These are phyloP conservation scores for Didymella lethalis DNA, from an alignment of 2,329 filamentous ascomycete species.

Conservation along the genomic window DNA sequence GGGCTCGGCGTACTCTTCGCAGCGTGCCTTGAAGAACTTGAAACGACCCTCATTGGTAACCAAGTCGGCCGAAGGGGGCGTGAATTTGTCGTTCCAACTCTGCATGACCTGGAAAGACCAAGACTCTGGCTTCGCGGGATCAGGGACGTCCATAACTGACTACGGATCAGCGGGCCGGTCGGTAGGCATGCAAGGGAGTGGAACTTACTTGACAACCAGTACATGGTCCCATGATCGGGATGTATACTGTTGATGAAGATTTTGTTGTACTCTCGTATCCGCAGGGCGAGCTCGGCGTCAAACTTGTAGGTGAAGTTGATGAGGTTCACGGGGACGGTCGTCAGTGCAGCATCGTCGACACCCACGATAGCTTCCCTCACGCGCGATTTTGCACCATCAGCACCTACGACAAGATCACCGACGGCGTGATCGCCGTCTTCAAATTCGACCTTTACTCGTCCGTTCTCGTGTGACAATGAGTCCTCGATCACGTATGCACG, in stretches of 20 bases:
- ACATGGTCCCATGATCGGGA: slow-evolving; percentile 35
- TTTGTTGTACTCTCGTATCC: slow-evolving; percentile 27
- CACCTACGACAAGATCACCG: slow-evolving; percentile 33
- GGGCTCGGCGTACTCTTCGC: slow-evolving; percentile 40
- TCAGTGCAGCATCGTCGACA: slow-evolving; percentile 26
- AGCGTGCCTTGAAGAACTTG: slow-evolving; percentile 32
- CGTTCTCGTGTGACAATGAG: slow-evolving; percentile 15
- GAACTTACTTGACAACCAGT: slow-evolving; percentile 35
- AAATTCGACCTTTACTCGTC: slow-evolving; percentile 31
- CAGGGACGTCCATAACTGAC: slow-evolving; percentile 43
- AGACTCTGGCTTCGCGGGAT: slow-evolving; percentile 37
- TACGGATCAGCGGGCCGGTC: slow-evolving; percentile 13
- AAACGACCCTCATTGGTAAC: slow-evolving; percentile 29
- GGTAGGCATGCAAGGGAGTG: slow-evolving; percentile 9
- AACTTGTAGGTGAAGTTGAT: slow-evolving; percentile 35
- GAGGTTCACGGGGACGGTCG: slow-evolving; percentile 30
- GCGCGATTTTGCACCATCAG: slow-evolving; percentile 31
- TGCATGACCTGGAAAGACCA: slow-evolving; percentile 45
- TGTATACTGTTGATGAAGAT: slow-evolving; percentile 35
- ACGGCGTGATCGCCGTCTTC: slow-evolving; percentile 28
- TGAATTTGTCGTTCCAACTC: slow-evolving; percentile 31
- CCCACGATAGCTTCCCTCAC: slow-evolving; percentile 30
- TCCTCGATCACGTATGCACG: slow-evolving; percentile 18
- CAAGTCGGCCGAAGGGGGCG: slow-evolving; percentile 24
- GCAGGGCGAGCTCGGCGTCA: slow-evolving; percentile 23